Percentiles rank a stretch among this genome's conserved stretches.
These are phyloP conservation scores for Paecilomyces sp. DNA, from an alignment of 2,329 filamentous ascomycete genomes.

Conservation along the genomic window DNA sequence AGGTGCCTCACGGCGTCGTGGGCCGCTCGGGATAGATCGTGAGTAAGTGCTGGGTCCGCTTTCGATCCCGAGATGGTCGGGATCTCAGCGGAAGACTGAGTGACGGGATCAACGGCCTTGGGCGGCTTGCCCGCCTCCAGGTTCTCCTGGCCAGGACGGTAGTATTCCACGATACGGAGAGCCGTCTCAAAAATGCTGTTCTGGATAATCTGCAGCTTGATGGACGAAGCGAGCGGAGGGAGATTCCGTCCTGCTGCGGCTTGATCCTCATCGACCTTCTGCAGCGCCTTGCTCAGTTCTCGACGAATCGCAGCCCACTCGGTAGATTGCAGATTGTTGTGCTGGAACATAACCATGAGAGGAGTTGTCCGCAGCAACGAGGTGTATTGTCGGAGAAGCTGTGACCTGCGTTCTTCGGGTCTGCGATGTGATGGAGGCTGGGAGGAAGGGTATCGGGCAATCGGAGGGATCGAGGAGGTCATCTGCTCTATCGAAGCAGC, in stretches of 20 bases:
- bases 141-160: slow-evolving; percentile 44
- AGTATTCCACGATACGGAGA: slow-evolving; percentile 80
- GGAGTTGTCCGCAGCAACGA: slow-evolving; percentile 80
- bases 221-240: slow-evolving; percentile 46
- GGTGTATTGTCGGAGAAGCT: slow-evolving; percentile 79
- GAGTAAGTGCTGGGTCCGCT: slow-evolving; percentile 39
- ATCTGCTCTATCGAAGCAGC: slow-evolving; percentile 47
- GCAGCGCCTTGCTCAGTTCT: slow-evolving; percentile 56
- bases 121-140: slow-evolving; percentile 13
- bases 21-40: slow-evolving; percentile 53
- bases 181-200: slow-evolving; percentile 85
- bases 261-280: slow-evolving; percentile 61
- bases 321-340: slow-evolving; percentile 66
- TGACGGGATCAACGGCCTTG: slow-evolving; percentile 9
- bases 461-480: slow-evolving; percentile 34
- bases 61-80: too few relatives aligned
- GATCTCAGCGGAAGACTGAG: too few relatives aligned
- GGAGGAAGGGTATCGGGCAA: slow-evolving; percentile 50
- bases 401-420: slow-evolving; percentile 80
- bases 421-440: slow-evolving; percentile 85
- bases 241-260: slow-evolving; percentile 45
- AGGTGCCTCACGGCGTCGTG: slow-evolving; percentile 43
- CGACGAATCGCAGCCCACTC: slow-evolving; percentile 69
- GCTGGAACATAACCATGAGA: slow-evolving; percentile 77
- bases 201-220: slow-evolving; percentile 77